Conservation (phyloP, 306 rosid genomes). For the Citrullus amarus region DNA sequence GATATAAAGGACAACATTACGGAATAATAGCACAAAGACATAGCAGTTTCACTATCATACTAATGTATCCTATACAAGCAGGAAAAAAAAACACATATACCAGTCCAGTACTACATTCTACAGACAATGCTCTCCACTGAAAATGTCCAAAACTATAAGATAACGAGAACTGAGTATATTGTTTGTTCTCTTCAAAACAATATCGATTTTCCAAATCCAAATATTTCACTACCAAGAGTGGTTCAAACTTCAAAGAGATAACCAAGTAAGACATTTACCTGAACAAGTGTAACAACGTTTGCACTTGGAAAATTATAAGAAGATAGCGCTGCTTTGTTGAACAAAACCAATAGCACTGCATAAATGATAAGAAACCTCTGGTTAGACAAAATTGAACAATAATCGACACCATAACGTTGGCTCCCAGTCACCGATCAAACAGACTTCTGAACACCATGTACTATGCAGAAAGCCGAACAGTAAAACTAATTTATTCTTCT, state of each 20-base stretch:
- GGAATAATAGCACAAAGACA: background rate
- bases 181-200: background rate
- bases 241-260: background rate
- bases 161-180: background rate
- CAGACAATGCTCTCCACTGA: background rate
- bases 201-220: background rate
- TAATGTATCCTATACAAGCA: background rate
- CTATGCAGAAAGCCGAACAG: background rate
- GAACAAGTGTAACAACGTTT: constrained; percentile 84
- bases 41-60: background rate
- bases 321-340: constrained; percentile 94
- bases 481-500: background rate
- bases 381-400: constrained; percentile 5
- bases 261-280: constrained; percentile 33
- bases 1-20: background rate
- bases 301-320: constrained; percentile 74
- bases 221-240: background rate
- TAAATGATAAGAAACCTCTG: background rate
- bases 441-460: background rate
- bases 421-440: background rate
- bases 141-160: background rate
- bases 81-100: background rate
- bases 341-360: constrained; percentile 78
- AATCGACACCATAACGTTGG: background rate
- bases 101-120: background rate